Conservation (phyloP, 768 basidiomycete genomes). For the Boletus edulis region DNA sequence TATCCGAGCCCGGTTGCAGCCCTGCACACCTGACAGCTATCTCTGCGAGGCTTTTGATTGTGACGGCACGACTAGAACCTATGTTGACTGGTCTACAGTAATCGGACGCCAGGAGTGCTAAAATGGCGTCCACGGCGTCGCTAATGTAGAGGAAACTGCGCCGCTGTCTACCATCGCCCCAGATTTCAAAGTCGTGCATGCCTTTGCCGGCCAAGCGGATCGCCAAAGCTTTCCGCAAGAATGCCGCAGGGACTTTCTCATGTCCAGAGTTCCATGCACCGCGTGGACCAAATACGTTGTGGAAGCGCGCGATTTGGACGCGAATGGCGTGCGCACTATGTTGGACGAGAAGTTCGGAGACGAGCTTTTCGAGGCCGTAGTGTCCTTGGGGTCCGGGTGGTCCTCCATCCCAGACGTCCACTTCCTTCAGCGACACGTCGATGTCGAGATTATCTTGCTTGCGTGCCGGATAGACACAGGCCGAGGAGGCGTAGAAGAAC, state of each 20-base stretch:
- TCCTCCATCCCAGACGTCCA: constrained; percentile 39
- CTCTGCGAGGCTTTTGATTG: constrained; percentile 41
- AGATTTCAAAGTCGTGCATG: constrained; percentile 44
- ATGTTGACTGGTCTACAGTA: constrained; percentile 44
- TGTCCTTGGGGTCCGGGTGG: constrained; percentile 50
- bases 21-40: constrained; percentile 37
- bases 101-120: constrained; percentile 41
- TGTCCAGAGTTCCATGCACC: constrained; percentile 52
- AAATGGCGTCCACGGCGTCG: constrained; percentile 51
- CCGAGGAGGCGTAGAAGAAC: constrained; percentile 58
- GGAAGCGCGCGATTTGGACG: constrained; percentile 52
- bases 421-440: constrained; percentile 46
- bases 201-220: constrained; percentile 10
- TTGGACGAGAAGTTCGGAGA: constrained; percentile 44
- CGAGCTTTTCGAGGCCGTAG: constrained; percentile 59
- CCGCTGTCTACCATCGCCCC: constrained; percentile 53
- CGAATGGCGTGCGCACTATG: constrained; percentile 33
- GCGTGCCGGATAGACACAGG: constrained; percentile 52
- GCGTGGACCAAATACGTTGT: constrained; percentile 57
- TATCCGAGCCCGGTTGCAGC: constrained; percentile 20
- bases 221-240: constrained; percentile 51
- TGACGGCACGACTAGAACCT: constrained; percentile 44
- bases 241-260: constrained; percentile 58
- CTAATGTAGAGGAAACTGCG: constrained; percentile 56
- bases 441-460: constrained; percentile 34